These are phyloP conservation scores for Zea luxurians DNA, from an alignment of 176 grass and related monocot species.

Conservation along the genomic window DNA sequence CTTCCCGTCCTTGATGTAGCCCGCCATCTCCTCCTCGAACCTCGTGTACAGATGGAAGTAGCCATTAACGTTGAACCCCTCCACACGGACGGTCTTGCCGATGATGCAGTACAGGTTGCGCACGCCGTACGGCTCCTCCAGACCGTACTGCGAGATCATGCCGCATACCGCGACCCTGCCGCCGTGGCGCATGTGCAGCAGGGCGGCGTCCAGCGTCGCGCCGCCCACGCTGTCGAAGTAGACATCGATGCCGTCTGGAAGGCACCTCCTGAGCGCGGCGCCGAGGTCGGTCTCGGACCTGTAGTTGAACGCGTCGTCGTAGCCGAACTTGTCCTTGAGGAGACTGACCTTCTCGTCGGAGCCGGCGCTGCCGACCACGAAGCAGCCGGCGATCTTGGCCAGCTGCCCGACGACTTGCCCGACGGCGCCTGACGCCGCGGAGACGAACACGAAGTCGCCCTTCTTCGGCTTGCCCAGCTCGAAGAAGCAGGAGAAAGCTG, in stretches of 20 bases:
- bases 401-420: slow-evolving; percentile 68
- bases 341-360: slow-evolving; percentile 58
- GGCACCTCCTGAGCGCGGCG: slow-evolving; percentile 38
- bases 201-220: slow-evolving; percentile 46
- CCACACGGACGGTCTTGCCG: slow-evolving; percentile 35
- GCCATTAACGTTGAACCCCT: slow-evolving; percentile 38
- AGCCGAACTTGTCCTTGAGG: slow-evolving; percentile 51
- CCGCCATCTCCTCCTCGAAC: background rate
- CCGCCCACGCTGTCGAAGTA: slow-evolving; percentile 70
- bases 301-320: slow-evolving; percentile 71
- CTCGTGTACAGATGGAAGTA: slow-evolving; percentile 24
- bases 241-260: slow-evolving; percentile 66
- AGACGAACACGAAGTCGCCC: slow-evolving; percentile 53
- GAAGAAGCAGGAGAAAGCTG: slow-evolving; percentile 48
- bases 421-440: slow-evolving; percentile 54
- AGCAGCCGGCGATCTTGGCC: slow-evolving; percentile 65
- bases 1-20: background rate
- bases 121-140: slow-evolving; percentile 36
- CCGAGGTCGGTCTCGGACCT: slow-evolving; percentile 49
- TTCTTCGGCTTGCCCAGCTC: slow-evolving; percentile 47
- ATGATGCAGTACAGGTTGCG: slow-evolving; percentile 40
- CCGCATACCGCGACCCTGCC: slow-evolving; percentile 52
- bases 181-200: slow-evolving; percentile 35
- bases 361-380: slow-evolving; percentile 56
- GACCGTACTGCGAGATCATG: slow-evolving; percentile 65